Evolutionary conservation across 2,329 filamentous ascomycete genomes (phyloP), one percentile per base, ranked within the genome.

Genomic region (Grosmannia serpens): DNA sequence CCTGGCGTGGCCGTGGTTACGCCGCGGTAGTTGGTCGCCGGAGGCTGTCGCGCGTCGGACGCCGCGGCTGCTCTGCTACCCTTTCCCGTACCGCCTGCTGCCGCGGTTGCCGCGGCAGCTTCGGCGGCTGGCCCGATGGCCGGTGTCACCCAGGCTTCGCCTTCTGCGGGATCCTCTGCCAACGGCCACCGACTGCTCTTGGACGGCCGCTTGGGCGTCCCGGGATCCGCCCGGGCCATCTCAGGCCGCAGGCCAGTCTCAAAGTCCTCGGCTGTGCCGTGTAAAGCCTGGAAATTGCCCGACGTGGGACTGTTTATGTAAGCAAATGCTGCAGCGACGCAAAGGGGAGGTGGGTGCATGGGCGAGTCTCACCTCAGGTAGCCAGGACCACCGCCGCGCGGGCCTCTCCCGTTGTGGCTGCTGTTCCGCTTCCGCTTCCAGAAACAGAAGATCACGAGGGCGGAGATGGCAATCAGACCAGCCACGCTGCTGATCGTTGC

Each of bases 401-500:
- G 69, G 0, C 74, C 75, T 4, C 77, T 72, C 1, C 76, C 76
- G 54, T 70, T 62, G 27, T 76, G 75, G 22, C 66, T 59, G 65
- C 77, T 77, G 56, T 70, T 6, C n/a, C 33, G 71, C 55, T 71
- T 74, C 44, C 74, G 75, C 53, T 75, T 74, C 66, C 74, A 68
- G 55, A 77, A 68, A 27, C 41, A 60, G 63, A 73, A 79, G 55
- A 78, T 65, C 24, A 66, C 67, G 0, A 80, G 62, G 0, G 73
- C 73, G 7, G 73, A 61, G 8, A 81, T 61, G 8, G 73, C 70
- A 10, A 74, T 68, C 1, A 81, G 61, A 3, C 72, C 72, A 6
- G 76, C 78, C 0, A 80, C 69, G 20, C 77, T 78, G n/a, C 77
- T 75, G 47, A 84, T 72, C 20, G 74, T 74, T 15, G 78, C 80